Conservation (phyloP, 2,329 filamentous ascomycete genomes). For the Hyphodiscus sp. region DNA sequence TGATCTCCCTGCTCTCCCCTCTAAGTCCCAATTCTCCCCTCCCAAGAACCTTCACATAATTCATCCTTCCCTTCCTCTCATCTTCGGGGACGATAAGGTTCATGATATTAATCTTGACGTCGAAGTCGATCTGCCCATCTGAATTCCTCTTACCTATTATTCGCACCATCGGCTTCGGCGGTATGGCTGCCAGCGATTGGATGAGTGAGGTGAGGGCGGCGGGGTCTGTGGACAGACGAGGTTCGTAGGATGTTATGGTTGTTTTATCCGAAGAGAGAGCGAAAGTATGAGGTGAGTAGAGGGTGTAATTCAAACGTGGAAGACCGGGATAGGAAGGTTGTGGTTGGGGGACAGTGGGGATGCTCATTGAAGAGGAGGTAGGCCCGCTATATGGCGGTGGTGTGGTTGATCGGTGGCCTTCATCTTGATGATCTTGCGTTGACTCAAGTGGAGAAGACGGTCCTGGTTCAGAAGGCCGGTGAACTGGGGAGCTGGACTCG, state of each 20-base stretch:
- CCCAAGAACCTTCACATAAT: conserved; percentile 47
- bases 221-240: conserved; percentile 42
- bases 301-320: conserved; percentile 22
- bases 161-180: conserved; percentile 48
- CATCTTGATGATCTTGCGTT: conserved; percentile 4
- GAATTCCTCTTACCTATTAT: conserved; percentile 36
- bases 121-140: conserved; percentile 43
- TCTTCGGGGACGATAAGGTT: conserved; percentile 44
- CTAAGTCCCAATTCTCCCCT: conserved; percentile 44
- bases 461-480: conserved; percentile 11
- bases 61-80: conserved; percentile 35
- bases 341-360: conserved; percentile 3
- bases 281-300: conserved; percentile 46
- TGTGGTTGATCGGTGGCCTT: conserved; percentile 17
- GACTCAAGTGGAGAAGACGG: conserved; percentile 6
- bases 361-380: conserved; percentile 6
- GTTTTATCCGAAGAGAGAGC: conserved; percentile 43
- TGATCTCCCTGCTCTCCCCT: conserved; percentile 25
- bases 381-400: conserved; percentile 26
- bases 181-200: conserved; percentile 42
- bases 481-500: neutral
- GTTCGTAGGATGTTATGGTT: conserved; percentile 40
- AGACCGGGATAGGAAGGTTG: conserved; percentile 18
- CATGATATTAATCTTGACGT: conserved; percentile 49
- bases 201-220: conserved; percentile 41